A percentile compares a stretch with the other conserved stretches of the same genome.
Evolutionary conservation across 1,139 yeast genomes (phyloP).

Genomic region (Debaryomyces fabryi): DNA sequence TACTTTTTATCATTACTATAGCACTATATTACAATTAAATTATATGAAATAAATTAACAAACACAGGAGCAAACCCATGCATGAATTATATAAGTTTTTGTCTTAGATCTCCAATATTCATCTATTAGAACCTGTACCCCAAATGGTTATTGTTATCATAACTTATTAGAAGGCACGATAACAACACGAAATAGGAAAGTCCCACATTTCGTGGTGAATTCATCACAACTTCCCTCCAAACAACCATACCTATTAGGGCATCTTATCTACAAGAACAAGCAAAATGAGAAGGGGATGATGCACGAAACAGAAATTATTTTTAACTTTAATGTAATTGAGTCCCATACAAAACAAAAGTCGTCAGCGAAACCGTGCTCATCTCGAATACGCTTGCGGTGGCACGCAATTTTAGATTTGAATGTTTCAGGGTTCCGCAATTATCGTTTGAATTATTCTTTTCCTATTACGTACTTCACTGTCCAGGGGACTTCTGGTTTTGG

Average conservation of each 20-base stretch:
- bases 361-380: conserved; percentile 3
- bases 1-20: conserved; percentile 2
- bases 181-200: conserved; percentile 5
- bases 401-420: not conserved
- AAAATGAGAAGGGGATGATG: not conserved
- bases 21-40: conserved; percentile 1
- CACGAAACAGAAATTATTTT: not conserved
- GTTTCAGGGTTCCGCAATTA: not conserved
- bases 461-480: not conserved
- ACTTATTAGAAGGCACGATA: not conserved
- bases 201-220: conserved; percentile 5
- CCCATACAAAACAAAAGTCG: not conserved
- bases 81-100: not conserved
- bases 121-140: not conserved
- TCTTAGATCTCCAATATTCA: conserved; percentile 1
- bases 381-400: conserved; percentile 1
- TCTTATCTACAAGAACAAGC: not conserved
- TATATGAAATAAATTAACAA: conserved; percentile 1
- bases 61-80: not conserved
- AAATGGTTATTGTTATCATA: not conserved
- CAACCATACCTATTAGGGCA: not conserved
- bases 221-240: not conserved
- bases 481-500: conserved; percentile 6
- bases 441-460: not conserved
- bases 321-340: not conserved